Base-by-base conservation (phyloP, 495 filamentous ascomycete species). In the Copromyces sp. region DNA sequence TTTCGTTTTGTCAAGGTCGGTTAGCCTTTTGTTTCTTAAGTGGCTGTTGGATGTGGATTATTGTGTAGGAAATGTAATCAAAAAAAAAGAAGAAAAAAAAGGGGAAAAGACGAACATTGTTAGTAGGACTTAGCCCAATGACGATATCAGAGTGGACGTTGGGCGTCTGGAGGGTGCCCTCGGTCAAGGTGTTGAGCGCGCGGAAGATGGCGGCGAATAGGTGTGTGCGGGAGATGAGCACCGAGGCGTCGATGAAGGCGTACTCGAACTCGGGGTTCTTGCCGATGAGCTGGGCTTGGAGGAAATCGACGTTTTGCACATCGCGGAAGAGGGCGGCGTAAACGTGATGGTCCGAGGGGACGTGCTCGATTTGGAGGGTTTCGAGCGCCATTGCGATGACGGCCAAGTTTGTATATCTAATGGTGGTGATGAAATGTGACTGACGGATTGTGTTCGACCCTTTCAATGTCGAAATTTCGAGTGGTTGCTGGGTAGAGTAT, bases 131-230 rank as follows among this genome's bases (percentile, higher is more conserved):
- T 11, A 99, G 82, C 14, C 89, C 90, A 76, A 92, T 92, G 3
- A 99, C 94, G 72, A 93, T 92, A 80, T 98, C 95, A 0, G 94
- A 95, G 76, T 98, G 95, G 12, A 98, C 90, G 78, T 97, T 98
- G 42, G 90, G 88, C 35, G 93, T 95, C 75, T 89, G 90, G 39
- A 95, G 82, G 32, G 89, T 87, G 0, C 83, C 83, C 53, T 75
- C 78, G 17, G 89, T 71, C 39, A 87, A 82, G 74, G 90, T 88
- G 74, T 91, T 93, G 68, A 93, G 83, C 7, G 94, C 93, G 76
- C 91, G 87, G 79, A 92, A 97, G 38, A 90, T 84, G 9, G 94
- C 94, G 4, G 93, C 90, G 40, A 95, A 84, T 41, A 90, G 81
- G 76, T 98, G 94, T 1, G 83, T 78, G 32, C 90, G 85, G 9